phyloP scores from a whole-genome alignment of 352 stramenopile species.

The Globisporangium echinulatum region DNA sequence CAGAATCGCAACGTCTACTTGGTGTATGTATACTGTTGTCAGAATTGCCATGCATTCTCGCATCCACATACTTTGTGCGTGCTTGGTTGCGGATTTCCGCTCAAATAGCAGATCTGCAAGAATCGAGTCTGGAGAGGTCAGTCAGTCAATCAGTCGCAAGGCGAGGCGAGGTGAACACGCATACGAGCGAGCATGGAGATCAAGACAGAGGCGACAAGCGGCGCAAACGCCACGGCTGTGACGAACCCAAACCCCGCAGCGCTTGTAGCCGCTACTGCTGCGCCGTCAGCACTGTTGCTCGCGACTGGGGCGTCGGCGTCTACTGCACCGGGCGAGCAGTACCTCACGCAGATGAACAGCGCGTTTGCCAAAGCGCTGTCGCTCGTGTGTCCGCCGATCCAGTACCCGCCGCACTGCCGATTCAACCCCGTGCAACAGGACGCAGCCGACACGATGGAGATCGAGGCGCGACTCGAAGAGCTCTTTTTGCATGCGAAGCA shows the following conservation, averaged over 20 bases:
- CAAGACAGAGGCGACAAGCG: constrained; percentile 6
- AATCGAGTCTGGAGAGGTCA: neutral
- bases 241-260: constrained; percentile 9
- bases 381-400: constrained; percentile 70
- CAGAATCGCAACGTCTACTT: neutral
- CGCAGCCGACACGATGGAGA: constrained; percentile 65
- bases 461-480: constrained; percentile 59
- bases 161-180: too few relatives aligned
- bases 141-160: neutral
- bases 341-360: constrained; percentile 65
- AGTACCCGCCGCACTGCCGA: constrained; percentile 79
- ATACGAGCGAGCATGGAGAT: constrained; percentile 10
- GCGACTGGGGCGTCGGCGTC: neutral
- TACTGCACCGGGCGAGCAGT: constrained; percentile 23
- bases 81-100: too few relatives aligned
- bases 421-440: constrained; percentile 80
- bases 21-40: neutral
- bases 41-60: neutral
- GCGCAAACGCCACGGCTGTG: constrained; percentile 10
- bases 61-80: too few relatives aligned
- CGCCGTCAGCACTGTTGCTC: neutral
- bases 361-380: constrained; percentile 68
- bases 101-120: too few relatives aligned
- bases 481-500: constrained; percentile 83
- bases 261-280: neutral